Base-by-base conservation (phyloP, 169 alveolate genomes). In the Plasmodium inui region DNA sequence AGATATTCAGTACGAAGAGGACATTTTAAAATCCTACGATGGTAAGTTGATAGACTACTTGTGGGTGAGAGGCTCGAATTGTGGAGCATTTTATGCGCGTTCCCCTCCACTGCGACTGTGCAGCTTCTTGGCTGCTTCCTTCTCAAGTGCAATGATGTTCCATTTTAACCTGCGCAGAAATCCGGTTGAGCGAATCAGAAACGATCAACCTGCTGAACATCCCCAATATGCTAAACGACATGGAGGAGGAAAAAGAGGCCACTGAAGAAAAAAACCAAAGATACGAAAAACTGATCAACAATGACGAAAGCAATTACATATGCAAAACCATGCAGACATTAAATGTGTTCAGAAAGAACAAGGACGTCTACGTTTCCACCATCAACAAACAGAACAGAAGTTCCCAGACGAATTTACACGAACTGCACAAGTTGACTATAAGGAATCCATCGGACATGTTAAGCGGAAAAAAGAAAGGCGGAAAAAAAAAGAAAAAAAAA, bases 261-360 rank as follows among this genome's bases (percentile, higher is more conserved):
- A 70, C 46, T 12, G 90, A 78, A 53, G 71, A 78, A 41, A 61
- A 32, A 78, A 88, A 88, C 30, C 53, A 44, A 61, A 55, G 82
- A 88, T 88, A 88, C 61, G 79, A 88, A 88, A 88, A 88, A 79
- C 82, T 88, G 53, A 30, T 88, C 28, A 88, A 79, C 17, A 88
- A 88, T 78, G 94, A 88, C 73, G 94, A 88, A 79, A 88, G 74
- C 72, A 88, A 88, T 88, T 88, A 80, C 46, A 79, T 78, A 41
- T 79, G 61, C 72, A 88, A 88, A 71, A 78, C 94, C 9, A 88
- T 88, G 85, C 94, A 88, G 82, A 88, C 94, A 57, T 88, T 88
- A 39, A 88, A 80, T 30, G 89, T 88, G 32, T 88, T 88, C 82
- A 78, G 32, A 79, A 88, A 88, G 82, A 88, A 88, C 82, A 88